These are phyloP conservation scores for Pythium rhizo-oryzae DNA, from an alignment of 352 stramenopile genomes.

Conservation along the genomic window DNA sequence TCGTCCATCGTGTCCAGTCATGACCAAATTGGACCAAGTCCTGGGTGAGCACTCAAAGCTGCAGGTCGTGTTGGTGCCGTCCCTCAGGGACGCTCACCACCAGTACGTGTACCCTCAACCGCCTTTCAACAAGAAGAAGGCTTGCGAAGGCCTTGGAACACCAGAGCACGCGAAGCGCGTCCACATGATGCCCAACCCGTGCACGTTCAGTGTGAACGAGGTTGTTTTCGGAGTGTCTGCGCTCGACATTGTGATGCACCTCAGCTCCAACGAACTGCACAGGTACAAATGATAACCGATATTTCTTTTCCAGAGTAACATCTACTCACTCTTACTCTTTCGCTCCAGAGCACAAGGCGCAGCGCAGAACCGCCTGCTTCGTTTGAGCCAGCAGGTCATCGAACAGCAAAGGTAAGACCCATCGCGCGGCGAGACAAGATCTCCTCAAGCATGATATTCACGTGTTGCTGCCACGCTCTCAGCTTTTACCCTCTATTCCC, in stretches of 20 bases:
- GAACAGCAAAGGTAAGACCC: conserved; percentile 68
- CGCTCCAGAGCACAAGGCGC: conserved; percentile 3
- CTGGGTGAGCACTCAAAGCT: conserved; percentile 49
- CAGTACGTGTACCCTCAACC: conserved; percentile 95
- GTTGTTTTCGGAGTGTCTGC: conserved; percentile 93
- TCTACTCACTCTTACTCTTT: not conserved
- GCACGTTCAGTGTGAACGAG: conserved; percentile 95
- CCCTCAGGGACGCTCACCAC: conserved; percentile 95
- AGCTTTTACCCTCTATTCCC: conserved; percentile 86
- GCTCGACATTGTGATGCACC: conserved; percentile 90
- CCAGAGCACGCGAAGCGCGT: conserved; percentile 83
- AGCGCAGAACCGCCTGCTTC: conserved; percentile 67
- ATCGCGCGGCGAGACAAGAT: too few relatives aligned
- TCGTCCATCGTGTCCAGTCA: conserved; percentile 42
- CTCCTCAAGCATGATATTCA: too few relatives aligned
- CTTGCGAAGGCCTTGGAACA: conserved; percentile 63
- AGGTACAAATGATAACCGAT: conserved; percentile 28
- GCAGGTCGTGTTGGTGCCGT: conserved; percentile 95
- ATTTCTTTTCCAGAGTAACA: not conserved
- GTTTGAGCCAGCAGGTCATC: conserved; percentile 78
- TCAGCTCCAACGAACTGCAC: conserved; percentile 83
- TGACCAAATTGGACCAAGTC: conserved; percentile 73
- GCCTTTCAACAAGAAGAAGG: conserved; percentile 90
- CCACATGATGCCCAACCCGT: conserved; percentile 96
- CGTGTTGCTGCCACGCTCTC: not conserved